These are phyloP conservation scores for Clonostachys solani DNA, from an alignment of 2,329 filamentous ascomycete species.

Conservation along the genomic window DNA sequence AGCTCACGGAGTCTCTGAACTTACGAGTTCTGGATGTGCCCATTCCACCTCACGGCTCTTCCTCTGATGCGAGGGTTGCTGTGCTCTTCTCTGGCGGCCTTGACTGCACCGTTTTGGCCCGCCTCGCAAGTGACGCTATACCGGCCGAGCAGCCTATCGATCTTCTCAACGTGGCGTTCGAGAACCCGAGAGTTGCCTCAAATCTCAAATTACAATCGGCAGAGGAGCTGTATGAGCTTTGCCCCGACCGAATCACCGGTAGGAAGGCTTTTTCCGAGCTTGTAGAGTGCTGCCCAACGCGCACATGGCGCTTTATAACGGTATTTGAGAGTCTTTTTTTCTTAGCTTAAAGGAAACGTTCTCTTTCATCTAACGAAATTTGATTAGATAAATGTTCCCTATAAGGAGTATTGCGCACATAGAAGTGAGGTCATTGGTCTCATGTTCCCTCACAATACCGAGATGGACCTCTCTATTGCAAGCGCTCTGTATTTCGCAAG, in stretches of 20 bases:
- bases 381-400: slow-evolving; percentile 72
- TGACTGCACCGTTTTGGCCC: slow-evolving; percentile 85
- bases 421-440: slow-evolving; percentile 66
- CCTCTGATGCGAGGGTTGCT: slow-evolving; percentile 54
- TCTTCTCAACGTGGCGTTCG: slow-evolving; percentile 92
- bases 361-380: background rate
- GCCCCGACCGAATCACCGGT: slow-evolving; percentile 87
- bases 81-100: slow-evolving; percentile 92
- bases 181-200: slow-evolving; percentile 76
- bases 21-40: slow-evolving; percentile 65
- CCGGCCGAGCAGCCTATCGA: slow-evolving; percentile 69
- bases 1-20: slow-evolving; percentile 57
- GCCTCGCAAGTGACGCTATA: slow-evolving; percentile 73
- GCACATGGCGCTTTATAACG: slow-evolving; percentile 79
- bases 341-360: background rate
- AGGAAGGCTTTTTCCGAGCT: slow-evolving; percentile 78
- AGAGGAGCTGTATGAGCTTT: slow-evolving; percentile 65
- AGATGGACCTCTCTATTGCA: slow-evolving; percentile 97
- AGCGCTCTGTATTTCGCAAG: slow-evolving; percentile 94
- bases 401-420: slow-evolving; percentile 66
- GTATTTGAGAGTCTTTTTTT: slow-evolving; percentile 37
- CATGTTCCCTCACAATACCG: slow-evolving; percentile 91
- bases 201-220: slow-evolving; percentile 32
- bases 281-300: slow-evolving; percentile 58
- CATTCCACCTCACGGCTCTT: slow-evolving; percentile 35